Conservation (phyloP, 2,329 filamentous ascomycete species). For the Trematosphaeria pertusa region DNA sequence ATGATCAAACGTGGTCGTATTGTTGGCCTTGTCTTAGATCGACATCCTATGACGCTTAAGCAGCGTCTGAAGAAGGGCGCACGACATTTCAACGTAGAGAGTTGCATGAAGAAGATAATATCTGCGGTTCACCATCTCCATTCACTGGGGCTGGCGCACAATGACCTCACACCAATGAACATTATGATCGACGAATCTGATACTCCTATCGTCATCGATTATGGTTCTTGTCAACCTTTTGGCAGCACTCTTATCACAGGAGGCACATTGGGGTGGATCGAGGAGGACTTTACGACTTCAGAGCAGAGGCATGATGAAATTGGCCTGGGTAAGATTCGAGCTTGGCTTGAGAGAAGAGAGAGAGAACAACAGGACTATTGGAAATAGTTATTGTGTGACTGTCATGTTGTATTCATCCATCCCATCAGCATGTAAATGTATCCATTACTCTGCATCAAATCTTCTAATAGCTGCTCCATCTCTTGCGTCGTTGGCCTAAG, state of each 20-base stretch:
- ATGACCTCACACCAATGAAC: slow-evolving; percentile 47
- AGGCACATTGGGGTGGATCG: slow-evolving; percentile 29
- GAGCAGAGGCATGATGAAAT: slow-evolving; percentile 16
- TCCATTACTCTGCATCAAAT: background rate
- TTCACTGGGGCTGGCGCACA: slow-evolving; percentile 41
- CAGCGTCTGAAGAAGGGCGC: slow-evolving; percentile 9
- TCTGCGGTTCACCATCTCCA: slow-evolving; percentile 23
- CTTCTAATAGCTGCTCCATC: background rate
- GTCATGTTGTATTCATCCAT: background rate
- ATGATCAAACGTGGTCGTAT: slow-evolving; percentile 21
- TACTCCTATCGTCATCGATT: slow-evolving; percentile 46
- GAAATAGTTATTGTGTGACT: background rate
- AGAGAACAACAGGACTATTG: background rate
- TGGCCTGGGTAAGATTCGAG: slow-evolving; percentile 17
- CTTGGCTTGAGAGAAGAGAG: slow-evolving; percentile 13
- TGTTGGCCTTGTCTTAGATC: slow-evolving; percentile 17
- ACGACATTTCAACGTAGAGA: slow-evolving; percentile 12
- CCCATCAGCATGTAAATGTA: background rate
- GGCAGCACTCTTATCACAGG: slow-evolving; percentile 35
- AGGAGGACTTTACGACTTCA: slow-evolving; percentile 26
- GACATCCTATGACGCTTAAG: slow-evolving; percentile 13
- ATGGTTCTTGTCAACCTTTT: slow-evolving; percentile 42
- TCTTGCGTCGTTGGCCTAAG: slow-evolving; percentile 41
- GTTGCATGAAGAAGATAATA: slow-evolving; percentile 13
- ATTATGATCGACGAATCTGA: slow-evolving; percentile 42